Base-by-base conservation (phyloP, 2,329 filamentous ascomycete species). In the Trichocomaceae sp. region DNA sequence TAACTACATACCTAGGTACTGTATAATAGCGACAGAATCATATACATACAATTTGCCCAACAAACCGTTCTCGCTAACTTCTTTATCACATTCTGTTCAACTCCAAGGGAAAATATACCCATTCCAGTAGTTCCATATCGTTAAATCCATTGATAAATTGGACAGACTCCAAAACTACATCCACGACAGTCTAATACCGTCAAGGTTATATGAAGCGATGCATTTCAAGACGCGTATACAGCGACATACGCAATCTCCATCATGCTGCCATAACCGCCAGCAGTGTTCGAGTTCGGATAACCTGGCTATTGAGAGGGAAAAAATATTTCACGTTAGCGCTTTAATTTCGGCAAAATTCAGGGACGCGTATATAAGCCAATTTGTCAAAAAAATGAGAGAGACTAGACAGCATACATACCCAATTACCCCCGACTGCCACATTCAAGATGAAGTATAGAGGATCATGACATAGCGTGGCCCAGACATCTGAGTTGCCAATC, bases 401-500 rank as follows among this genome's bases (percentile, higher is more conserved):
- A n/a, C 9, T 13, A 17, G n/a, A 2, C 39, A 19, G 5, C n/a
- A 8, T 42, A 42, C 48, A 29, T 56, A 56, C 54, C 54, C 54
- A 56, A 22, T 42, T 19, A 42, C 54, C 54, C 9, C 54, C 54
- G 23, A 56, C 54, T 52, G 54, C 54, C 15, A 56, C 54, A 13
- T 56, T 56, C 23, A 56, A 35, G 26, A 56, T 56, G 12, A 56
- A 56, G 17, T 56, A 56, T n/a, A 56, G 47, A 5, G 54, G 54
- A 44, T 47, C 42, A 48, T 56, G 54, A 26, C 54, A 56, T 29
- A 56, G 19, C 6, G 54, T 26, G 23, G 54, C 42, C 54, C 54
- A 56, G 35, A 48, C 35, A 37, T 13, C 41, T 2, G 31, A 33
- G 12, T 56, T n/a, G 9, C 54, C 54, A 35, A 56, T 56, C 23